Conservation (phyloP, 2,329 filamentous ascomycete species). For the Neonectria sp. region DNA sequence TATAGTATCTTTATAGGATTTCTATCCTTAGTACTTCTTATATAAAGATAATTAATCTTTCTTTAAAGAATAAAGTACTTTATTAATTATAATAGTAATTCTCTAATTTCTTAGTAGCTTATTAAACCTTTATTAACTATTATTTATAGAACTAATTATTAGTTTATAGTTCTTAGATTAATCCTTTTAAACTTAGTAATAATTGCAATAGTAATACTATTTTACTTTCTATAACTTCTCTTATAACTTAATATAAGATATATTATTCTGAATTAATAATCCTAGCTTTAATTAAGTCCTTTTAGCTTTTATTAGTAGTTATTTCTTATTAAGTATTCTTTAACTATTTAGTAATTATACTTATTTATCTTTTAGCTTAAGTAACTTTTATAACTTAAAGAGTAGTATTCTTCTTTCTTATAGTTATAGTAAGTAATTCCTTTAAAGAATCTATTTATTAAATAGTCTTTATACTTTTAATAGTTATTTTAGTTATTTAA, state of each 20-base stretch:
- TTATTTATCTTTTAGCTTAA: too few species aligned
- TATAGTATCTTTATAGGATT: too few species aligned
- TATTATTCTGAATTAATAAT: neutral
- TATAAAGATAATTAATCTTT: neutral
- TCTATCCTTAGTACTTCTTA: neutral
- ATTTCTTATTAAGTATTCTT: neutral
- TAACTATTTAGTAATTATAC: too few species aligned
- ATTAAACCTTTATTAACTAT: neutral
- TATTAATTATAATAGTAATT: neutral
- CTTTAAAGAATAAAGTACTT: neutral
- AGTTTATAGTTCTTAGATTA: neutral
- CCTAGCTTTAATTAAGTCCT: neutral
- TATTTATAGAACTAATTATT: neutral
- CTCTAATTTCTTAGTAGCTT: neutral
- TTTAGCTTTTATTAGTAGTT: neutral
- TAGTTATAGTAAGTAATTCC: neutral
- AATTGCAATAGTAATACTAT: neutral
- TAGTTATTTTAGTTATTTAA: neutral
- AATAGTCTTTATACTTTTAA: neutral
- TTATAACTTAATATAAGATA: neutral
- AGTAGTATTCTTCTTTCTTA: neutral
- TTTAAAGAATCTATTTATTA: neutral
- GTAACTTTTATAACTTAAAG: too few species aligned
- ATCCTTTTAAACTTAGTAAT: neutral
- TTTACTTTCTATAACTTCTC: too few species aligned